phyloP scores from a whole-genome alignment of 768 basidiomycete genomes.

The Russula abietina region DNA sequence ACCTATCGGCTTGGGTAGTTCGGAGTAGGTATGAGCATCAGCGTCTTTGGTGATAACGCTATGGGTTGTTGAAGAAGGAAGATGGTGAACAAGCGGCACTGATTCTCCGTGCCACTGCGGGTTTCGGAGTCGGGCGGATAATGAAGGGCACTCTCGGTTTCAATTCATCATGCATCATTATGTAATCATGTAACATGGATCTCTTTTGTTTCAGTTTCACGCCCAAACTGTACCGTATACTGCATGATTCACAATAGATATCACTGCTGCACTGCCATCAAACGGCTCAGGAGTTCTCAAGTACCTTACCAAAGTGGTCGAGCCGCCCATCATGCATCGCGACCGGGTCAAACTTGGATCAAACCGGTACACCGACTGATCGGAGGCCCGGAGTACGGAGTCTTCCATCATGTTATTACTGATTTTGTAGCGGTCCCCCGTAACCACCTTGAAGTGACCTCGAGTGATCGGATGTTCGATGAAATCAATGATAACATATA shows the following conservation, averaged over 20 bases:
- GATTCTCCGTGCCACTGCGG: neutral
- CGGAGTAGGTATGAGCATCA: neutral
- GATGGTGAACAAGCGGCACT: neutral
- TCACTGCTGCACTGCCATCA: no score
- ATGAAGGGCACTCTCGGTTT: neutral
- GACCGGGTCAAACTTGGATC: neutral
- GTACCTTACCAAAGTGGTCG: neutral
- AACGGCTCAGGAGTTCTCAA: no score
- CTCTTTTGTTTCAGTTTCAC: no score
- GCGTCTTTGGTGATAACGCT: neutral
- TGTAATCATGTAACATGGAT: neutral
- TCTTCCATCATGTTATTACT: no score
- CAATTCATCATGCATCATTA: neutral
- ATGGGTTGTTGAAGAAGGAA: neutral
- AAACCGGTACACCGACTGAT: neutral
- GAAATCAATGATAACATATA: neutral
- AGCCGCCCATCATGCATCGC: neutral
- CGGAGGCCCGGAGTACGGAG: no score
- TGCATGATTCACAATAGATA: no score
- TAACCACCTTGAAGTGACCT: neutral
- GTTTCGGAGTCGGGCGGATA: no score
- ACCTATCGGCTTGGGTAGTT: constrained; percentile 1
- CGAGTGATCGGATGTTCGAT: neutral
- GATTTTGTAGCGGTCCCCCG: neutral
- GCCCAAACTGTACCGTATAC: no score